These are phyloP conservation scores for Begonia masoniana DNA, from an alignment of 306 rosid species.

Conservation along the genomic window DNA sequence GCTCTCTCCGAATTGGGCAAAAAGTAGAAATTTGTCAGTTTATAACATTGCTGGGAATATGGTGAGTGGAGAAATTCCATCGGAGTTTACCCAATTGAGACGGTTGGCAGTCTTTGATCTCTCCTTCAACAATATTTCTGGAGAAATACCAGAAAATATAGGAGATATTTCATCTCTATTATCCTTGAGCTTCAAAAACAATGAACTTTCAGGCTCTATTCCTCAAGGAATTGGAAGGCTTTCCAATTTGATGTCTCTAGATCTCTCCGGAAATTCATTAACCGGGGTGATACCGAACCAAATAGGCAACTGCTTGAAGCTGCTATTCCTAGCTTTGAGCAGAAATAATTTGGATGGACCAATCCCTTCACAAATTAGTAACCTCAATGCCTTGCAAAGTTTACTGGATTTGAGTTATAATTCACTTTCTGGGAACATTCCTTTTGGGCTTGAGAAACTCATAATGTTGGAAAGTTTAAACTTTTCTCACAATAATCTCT, in stretches of 20 bases:
- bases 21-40: conserved; percentile 21
- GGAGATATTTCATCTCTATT: conserved; percentile 21
- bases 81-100: conserved; percentile 20
- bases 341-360: conserved; percentile 27
- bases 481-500: conserved; percentile 33
- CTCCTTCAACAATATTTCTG: conserved; percentile 31
- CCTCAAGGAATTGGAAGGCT: conserved; percentile 28
- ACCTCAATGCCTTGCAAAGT: conserved; percentile 23
- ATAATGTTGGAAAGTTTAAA: conserved; percentile 29
- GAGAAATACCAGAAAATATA: conserved; percentile 28
- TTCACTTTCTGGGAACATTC: conserved; percentile 33
- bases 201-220: conserved; percentile 27
- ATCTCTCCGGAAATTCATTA: conserved; percentile 32
- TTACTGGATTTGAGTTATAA: conserved; percentile 41
- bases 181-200: conserved; percentile 14
- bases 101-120: conserved; percentile 23
- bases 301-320: conserved; percentile 23
- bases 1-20: conserved; percentile 35
- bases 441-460: conserved; percentile 23
- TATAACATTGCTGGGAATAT: conserved; percentile 28
- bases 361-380: conserved; percentile 36
- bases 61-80: conserved; percentile 27
- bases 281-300: conserved; percentile 29
- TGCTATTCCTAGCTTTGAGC: conserved; percentile 24
- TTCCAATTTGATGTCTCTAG: conserved; percentile 20